Base-by-base conservation (phyloP, 371 early-diverging fungal genomes). In the Mortierella sp. region DNA sequence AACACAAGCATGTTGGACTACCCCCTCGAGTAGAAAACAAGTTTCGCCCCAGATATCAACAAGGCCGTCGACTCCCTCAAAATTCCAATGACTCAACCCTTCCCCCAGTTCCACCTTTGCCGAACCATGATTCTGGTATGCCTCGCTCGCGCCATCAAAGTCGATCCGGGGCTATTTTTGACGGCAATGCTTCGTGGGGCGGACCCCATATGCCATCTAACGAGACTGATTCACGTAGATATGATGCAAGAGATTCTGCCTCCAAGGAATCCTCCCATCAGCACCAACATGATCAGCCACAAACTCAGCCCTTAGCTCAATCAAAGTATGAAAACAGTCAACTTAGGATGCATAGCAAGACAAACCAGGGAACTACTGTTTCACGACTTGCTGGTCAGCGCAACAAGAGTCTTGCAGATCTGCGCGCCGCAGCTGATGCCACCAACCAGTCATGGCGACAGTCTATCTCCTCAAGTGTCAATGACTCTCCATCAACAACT, bases 21-120 rank as follows among this genome's bases (percentile, higher is more conserved):
- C 80, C 80, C 3, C 80, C 80, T 56, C 74, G 80, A 54, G 80
- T 55, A 5, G 80, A 79, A 54, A 79, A 79, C 51, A 79, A 79
- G 59, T 79, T 79, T 47, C 62, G 74, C 13, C 80, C 80, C 12
- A 69, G 80, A 45, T 79, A 73, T 32, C 78, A 72, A 23, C 72
- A 72, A 51, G 69, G 66, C 1, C 78, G 77, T 12, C 66, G 71
- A 40, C 29, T 60, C 23, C 66, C 57, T 17, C 64, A 58, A 23
- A 51, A 62, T 28, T 1, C 55, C 10, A 56, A 29, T 47, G 35
- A 35, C 2, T 53, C 76, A 0, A 64, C 61, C 3, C 61, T 77
- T 8, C 78, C 72, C 1, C 78, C 78, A 0, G 65, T 59, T 1
- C 78, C 78, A 54, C 78, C 78, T 10, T 35, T 49, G 4, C 23